A percentile compares a stretch with the other conserved stretches of the same genome.
Conservation (phyloP, 495 filamentous ascomycete genomes). For the Stereocaulon alpinum region DNA sequence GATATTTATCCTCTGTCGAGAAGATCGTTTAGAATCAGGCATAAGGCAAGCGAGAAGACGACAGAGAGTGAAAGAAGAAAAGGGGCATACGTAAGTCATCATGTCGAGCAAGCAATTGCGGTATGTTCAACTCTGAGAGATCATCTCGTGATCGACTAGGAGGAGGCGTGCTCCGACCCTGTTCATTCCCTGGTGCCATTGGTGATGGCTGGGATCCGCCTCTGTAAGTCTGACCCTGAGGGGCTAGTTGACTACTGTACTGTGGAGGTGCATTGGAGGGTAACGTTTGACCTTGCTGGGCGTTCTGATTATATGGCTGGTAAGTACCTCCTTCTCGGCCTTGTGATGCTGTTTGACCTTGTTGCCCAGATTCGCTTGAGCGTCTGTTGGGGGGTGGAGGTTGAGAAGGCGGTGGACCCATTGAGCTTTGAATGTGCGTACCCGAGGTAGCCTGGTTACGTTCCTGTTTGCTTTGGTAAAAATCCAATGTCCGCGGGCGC, state of each 20-base stretch:
- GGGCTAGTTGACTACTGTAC: constrained; percentile 20
- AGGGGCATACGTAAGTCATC: constrained; percentile 54
- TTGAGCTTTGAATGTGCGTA: constrained; percentile 17
- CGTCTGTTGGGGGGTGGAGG: constrained; percentile 14
- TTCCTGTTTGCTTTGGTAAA: constrained; percentile 9
- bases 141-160: constrained; percentile 44
- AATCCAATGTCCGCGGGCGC: constrained; percentile 12
- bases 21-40: constrained; percentile 2
- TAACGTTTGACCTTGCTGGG: constrained; percentile 15
- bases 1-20: constrained; percentile 75
- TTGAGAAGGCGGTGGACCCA: constrained; percentile 21
- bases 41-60: constrained; percentile 13
- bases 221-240: constrained; percentile 16
- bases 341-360: constrained; percentile 12
- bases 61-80: constrained; percentile 1
- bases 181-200: constrained; percentile 22
- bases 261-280: constrained; percentile 16
- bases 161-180: constrained; percentile 53
- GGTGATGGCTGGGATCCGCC: constrained; percentile 16
- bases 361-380: constrained; percentile 19
- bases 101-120: constrained; percentile 38
- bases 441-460: constrained; percentile 11
- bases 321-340: constrained; percentile 19
- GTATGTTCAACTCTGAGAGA: constrained; percentile 39
- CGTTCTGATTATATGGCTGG: constrained; percentile 19